phyloP scores from a whole-genome alignment of 2,329 filamentous ascomycete genomes.

The Xylaria sp. region DNA sequence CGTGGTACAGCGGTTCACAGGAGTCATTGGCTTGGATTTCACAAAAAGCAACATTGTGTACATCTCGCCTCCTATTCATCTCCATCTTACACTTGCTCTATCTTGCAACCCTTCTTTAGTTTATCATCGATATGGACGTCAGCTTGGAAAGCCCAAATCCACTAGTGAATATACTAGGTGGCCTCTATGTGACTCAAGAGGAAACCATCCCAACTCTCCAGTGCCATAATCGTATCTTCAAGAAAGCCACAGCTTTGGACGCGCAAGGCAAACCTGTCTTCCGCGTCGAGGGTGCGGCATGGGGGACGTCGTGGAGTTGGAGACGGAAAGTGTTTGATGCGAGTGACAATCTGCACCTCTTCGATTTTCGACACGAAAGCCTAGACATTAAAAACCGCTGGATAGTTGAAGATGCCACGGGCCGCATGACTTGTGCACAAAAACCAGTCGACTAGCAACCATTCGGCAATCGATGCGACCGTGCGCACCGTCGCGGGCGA shows the following conservation, averaged over 20 bases:
- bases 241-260: conserved; percentile 11
- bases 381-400: conserved; percentile 30
- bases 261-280: conserved; percentile 7
- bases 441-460: conserved; percentile 13
- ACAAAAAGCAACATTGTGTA: too few relatives aligned
- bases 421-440: conserved; percentile 20
- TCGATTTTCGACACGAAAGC: conserved; percentile 30
- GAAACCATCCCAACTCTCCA: conserved; percentile 9
- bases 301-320: conserved; percentile 30
- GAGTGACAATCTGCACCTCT: conserved; percentile 10
- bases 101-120: not conserved
- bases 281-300: conserved; percentile 19
- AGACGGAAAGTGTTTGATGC: conserved; percentile 27
- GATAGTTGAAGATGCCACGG: conserved; percentile 20
- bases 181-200: not conserved
- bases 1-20: too few relatives aligned
- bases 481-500: conserved; percentile 26
- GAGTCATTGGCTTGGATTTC: too few relatives aligned
- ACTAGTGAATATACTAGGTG: conserved; percentile 15
- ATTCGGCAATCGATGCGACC: conserved; percentile 21
- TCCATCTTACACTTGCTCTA: not conserved
- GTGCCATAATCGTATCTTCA: conserved; percentile 22
- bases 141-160: conserved; percentile 11
- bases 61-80: not conserved
- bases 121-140: conserved; percentile 13